Conservation (phyloP, 331 rosid genomes). For the Quercus phellos region DNA sequence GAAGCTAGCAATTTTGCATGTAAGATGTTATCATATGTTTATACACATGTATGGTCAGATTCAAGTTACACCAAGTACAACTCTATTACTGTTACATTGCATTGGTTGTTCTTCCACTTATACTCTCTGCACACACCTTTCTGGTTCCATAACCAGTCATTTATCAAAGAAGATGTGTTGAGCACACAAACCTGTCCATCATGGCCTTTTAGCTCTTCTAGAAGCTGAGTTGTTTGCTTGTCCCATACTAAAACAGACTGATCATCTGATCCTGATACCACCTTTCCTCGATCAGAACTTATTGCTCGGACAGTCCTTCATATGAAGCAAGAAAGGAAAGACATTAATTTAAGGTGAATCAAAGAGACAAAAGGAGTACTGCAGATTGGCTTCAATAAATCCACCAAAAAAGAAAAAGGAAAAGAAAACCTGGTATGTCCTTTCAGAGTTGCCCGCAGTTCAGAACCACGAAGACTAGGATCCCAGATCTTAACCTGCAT, state of each 20-base stretch:
- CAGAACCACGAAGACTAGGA: slow-evolving; percentile 96
- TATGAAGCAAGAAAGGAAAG: slow-evolving; percentile 20
- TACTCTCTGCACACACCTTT: not conserved
- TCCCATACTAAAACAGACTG: slow-evolving; percentile 91
- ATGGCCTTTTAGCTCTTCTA: slow-evolving; percentile 97
- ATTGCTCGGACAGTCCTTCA: slow-evolving; percentile 87
- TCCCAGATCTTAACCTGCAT: slow-evolving; percentile 97
- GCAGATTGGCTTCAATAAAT: not conserved
- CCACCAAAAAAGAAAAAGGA: not conserved
- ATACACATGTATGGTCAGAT: too few species aligned
- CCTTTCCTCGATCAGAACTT: slow-evolving; percentile 88
- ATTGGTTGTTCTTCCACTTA: not conserved
- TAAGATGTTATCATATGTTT: not conserved
- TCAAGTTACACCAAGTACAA: too few species aligned
- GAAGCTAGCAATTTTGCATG: not conserved
- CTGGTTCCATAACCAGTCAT: not conserved
- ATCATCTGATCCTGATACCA: slow-evolving; percentile 97
- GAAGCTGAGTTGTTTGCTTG: slow-evolving; percentile 93
- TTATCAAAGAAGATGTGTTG: not conserved
- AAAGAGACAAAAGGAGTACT: not conserved
- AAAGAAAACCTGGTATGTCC: slow-evolving; percentile 80
- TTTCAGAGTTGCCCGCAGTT: slow-evolving; percentile 88
- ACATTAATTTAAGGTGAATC: not conserved
- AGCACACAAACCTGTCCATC: slow-evolving; percentile 67
- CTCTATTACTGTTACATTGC: not conserved